Percentiles rank a stretch among this genome's conserved stretches.
Conservation (phyloP, 257 asterid species). For the Capsicum chinense region DNA sequence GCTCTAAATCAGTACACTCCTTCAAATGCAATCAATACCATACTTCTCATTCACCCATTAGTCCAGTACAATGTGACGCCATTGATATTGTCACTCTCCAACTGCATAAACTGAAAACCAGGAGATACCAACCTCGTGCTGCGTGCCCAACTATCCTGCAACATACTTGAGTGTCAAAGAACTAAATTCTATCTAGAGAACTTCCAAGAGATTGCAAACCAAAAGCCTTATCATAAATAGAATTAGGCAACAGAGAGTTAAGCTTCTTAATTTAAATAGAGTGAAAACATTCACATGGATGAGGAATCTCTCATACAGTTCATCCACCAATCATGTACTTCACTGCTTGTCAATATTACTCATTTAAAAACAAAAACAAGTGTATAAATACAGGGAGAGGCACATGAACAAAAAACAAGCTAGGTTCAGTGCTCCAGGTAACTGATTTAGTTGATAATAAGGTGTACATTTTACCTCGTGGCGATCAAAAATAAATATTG, state of each 20-base stretch:
- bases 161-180: background rate
- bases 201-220: background rate
- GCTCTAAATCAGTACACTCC: conserved; percentile 19
- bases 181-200: background rate
- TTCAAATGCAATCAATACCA: background rate
- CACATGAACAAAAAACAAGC: background rate
- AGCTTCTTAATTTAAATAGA: background rate
- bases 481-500: background rate
- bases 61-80: background rate
- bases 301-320: too few species aligned
- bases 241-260: conserved; percentile 2
- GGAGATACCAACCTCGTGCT: conserved; percentile 13
- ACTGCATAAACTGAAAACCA: background rate
- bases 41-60: conserved; percentile 9
- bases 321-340: too few species aligned
- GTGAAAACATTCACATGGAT: background rate
- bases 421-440: background rate
- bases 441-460: background rate
- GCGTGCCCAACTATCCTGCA: conserved; percentile 22
- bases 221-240: background rate
- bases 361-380: background rate
- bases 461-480: background rate
- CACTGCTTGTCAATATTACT: background rate
- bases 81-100: background rate
- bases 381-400: background rate